phyloP scores from a whole-genome alignment of 805 yeast genomes.

The Blastobotrys mokoenaii region DNA sequence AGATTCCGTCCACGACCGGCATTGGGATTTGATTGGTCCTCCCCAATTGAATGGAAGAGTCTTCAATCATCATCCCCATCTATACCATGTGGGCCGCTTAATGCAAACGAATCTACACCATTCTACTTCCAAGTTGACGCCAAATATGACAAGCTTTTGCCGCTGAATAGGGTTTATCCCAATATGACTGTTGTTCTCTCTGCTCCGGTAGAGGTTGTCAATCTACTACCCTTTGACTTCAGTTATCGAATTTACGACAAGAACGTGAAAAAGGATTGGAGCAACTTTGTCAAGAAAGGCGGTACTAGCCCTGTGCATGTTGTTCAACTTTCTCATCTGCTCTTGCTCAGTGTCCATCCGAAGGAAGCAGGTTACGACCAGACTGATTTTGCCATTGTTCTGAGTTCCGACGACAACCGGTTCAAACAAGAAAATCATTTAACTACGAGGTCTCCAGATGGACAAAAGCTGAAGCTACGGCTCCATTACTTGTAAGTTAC shows the following conservation, averaged over 20 bases:
- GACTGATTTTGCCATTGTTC: conserved; percentile 69
- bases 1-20: conserved; percentile 54
- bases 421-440: conserved; percentile 49
- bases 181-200: conserved; percentile 69
- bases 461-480: conserved; percentile 55
- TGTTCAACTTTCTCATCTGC: conserved; percentile 61
- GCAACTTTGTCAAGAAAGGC: conserved; percentile 54
- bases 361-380: conserved; percentile 49
- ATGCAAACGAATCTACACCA: conserved; percentile 26
- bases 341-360: conserved; percentile 56
- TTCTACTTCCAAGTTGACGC: conserved; percentile 73
- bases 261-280: conserved; percentile 58
- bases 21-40: conserved; percentile 62
- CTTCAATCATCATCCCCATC: conserved; percentile 43
- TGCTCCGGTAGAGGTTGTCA: conserved; percentile 81
- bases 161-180: conserved; percentile 69
- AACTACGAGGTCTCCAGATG: conserved; percentile 44
- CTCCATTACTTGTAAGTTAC: conserved; percentile 47
- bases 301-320: conserved; percentile 68
- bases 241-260: conserved; percentile 71
- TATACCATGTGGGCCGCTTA: conserved; percentile 48
- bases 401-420: conserved; percentile 36
- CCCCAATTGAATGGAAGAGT: conserved; percentile 56
- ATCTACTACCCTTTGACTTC: conserved; percentile 75
- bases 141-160: conserved; percentile 53